Percentiles rank a stretch among this genome's conserved stretches.
Evolutionary conservation across 75 land plant species (phyloP).

Genomic region (Azolla pinnata): DNA sequence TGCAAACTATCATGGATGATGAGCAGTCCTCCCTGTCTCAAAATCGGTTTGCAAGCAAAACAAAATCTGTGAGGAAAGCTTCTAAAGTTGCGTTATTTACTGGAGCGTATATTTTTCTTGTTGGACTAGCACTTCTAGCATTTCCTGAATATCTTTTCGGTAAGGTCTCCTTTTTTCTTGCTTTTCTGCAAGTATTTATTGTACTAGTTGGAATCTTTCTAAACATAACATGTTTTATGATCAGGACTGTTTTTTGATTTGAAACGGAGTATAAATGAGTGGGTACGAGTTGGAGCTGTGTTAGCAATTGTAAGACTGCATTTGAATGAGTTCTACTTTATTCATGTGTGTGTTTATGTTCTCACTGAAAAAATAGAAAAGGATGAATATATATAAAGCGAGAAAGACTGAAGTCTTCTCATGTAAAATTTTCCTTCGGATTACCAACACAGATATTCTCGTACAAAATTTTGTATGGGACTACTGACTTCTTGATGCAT

Average conservation of each 20-base stretch:
- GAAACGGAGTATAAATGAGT: slow-evolving; percentile 13
- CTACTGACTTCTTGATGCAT: too few species aligned
- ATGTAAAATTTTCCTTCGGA: too few species aligned
- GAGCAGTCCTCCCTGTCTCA: not conserved
- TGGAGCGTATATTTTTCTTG: slow-evolving; percentile 17
- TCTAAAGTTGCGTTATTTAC: slow-evolving; percentile 19
- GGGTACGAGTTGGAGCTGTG: slow-evolving; percentile 27
- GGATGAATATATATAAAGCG: not conserved
- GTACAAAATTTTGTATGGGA: too few species aligned
- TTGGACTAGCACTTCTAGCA: slow-evolving; percentile 22
- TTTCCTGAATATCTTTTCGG: slow-evolving; percentile 23
- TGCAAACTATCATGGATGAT: not conserved
- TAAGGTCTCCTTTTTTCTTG: slow-evolving; percentile 8
- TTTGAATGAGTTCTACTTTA: too few species aligned
- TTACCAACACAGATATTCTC: too few species aligned
- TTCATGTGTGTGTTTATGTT: not conserved
- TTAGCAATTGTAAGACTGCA: slow-evolving; percentile 25
- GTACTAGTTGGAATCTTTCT: not conserved
- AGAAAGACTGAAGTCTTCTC: too few species aligned
- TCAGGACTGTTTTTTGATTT: slow-evolving; percentile 20
- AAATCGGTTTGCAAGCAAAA: not conserved
- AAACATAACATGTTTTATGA: not conserved
- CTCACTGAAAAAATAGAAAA: not conserved
- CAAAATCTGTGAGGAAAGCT: not conserved
- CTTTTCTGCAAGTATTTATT: not conserved